Evolutionary conservation across 2,329 filamentous ascomycete species (phyloP).

Genomic region (Pestalotiopsis sp.): DNA sequence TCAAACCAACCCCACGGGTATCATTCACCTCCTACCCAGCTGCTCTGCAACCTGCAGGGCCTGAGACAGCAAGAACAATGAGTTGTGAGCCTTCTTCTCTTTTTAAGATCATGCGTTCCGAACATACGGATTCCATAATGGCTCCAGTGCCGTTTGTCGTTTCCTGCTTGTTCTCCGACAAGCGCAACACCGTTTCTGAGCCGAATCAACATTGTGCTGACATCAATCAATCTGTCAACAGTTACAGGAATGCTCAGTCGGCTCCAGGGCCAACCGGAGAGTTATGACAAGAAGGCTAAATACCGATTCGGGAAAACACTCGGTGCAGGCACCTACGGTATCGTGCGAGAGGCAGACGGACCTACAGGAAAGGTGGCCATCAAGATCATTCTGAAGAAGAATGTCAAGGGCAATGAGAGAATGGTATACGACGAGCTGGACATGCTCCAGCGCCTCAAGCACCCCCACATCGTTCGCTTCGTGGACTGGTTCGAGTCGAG

Average conservation of each 20-base stretch:
- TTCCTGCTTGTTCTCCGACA: not conserved
- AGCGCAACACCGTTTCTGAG: not conserved
- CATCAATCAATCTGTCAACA: slow-evolving; percentile 37
- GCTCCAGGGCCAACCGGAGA: slow-evolving; percentile 94
- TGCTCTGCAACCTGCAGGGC: slow-evolving; percentile 11
- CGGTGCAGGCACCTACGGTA: slow-evolving; percentile 96
- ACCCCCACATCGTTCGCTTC: slow-evolving; percentile 96
- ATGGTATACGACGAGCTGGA: slow-evolving; percentile 99
- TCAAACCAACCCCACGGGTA: slow-evolving; percentile 2
- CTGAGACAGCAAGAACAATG: slow-evolving; percentile 10
- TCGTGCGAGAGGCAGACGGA: slow-evolving; percentile 92
- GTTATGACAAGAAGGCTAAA: slow-evolving; percentile 97
- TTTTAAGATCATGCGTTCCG: not conserved
- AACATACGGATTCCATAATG: not conserved
- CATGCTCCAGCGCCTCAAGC: slow-evolving; percentile 87
- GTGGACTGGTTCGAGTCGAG: slow-evolving; percentile 99
- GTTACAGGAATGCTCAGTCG: slow-evolving; percentile 92
- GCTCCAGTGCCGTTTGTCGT: no score
- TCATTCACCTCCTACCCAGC: not conserved
- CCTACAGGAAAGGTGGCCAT: slow-evolving; percentile 85
- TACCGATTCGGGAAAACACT: slow-evolving; percentile 94
- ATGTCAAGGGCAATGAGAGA: slow-evolving; percentile 95
- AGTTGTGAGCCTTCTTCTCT: not conserved
- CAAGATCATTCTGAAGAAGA: slow-evolving; percentile 99
- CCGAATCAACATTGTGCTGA: not conserved